Evolutionary conservation across 2,329 filamentous ascomycete species (phyloP), one percentile per base, ranked within the genome.

Genomic region (Grosmannia serpens): DNA sequence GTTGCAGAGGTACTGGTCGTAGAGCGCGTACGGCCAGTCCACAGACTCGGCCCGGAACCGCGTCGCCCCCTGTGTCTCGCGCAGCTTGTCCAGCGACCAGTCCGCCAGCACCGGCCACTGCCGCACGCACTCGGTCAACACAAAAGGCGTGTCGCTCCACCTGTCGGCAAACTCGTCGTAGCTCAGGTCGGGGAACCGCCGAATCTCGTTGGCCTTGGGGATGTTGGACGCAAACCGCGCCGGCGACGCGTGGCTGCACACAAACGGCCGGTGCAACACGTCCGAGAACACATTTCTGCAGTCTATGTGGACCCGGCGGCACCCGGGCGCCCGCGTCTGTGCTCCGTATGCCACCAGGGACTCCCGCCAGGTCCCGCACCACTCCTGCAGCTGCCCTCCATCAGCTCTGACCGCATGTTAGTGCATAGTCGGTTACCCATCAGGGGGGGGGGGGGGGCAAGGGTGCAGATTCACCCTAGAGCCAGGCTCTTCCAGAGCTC

Each of bases 21-120:
- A 97, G 0, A 82, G 88, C n/a, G 78, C 76, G 62, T 96, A 81
- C 0, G 85, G 83, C 92, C 92, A 97, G 72, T 96, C 90, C 6
- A 97, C 91, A 0, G 91, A 88, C 76, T 97, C 94, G 11, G 92
- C 92, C 47, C 90, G 84, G 71, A 97, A 96, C 55, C 81, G 78
- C 3, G 86, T 79, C 55, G 85, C 72, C 1, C 78, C 75, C 68
- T 91, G 90, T 61, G 77, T 75, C n/a, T 75, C 66, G 1, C 87
- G 74, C 1, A 97, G 77, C 11, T 73, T 73, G n/a, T 86, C 78
- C 13, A 87, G 79, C 3, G 81, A 85, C 92, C 92, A 97, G 31
- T 80, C 75, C 44, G 78, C 76, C 70, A 81, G 91, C 1, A 86
- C 84, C 1, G 89, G 88, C 92, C 94, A 97, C 61, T 82, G 70